phyloP scores from a whole-genome alignment of 192 early-diverging fungal genomes.

The Oehlia diaphana region DNA sequence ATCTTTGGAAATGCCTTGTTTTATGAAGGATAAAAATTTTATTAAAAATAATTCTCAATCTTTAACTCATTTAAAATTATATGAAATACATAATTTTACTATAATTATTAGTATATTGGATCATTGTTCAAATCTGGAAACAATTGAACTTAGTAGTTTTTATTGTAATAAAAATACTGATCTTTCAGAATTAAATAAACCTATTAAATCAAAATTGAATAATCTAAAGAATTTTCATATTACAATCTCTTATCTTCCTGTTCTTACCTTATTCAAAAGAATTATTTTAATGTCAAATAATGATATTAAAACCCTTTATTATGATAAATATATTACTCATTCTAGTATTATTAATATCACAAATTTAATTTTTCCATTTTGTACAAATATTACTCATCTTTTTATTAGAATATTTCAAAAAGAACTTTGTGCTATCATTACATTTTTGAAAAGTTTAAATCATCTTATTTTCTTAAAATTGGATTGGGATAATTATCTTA shows the following conservation, averaged over 20 bases:
- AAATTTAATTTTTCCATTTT: background rate
- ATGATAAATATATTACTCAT: background rate
- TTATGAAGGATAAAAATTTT: background rate
- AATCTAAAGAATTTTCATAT: background rate
- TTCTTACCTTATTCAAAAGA: background rate
- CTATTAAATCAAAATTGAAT: background rate
- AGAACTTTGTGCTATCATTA: background rate
- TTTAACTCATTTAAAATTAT: background rate
- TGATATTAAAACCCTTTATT: background rate
- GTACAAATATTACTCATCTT: background rate
- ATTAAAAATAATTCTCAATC: background rate
- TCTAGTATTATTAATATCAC: too few species aligned
- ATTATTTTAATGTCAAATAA: background rate
- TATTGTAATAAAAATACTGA: background rate
- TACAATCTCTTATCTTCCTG: background rate
- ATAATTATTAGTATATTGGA: background rate
- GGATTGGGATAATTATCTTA: background rate
- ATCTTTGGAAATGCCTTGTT: background rate
- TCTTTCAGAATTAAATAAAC: background rate
- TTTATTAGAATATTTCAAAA: background rate
- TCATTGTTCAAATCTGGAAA: background rate
- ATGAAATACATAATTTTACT: background rate
- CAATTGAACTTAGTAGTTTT: background rate
- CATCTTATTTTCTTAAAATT: background rate
- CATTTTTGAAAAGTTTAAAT: background rate